Percentiles rank a stretch among this genome's conserved stretches.
Conservation (phyloP, 306 rosid genomes). For the Sicyos edulis region DNA sequence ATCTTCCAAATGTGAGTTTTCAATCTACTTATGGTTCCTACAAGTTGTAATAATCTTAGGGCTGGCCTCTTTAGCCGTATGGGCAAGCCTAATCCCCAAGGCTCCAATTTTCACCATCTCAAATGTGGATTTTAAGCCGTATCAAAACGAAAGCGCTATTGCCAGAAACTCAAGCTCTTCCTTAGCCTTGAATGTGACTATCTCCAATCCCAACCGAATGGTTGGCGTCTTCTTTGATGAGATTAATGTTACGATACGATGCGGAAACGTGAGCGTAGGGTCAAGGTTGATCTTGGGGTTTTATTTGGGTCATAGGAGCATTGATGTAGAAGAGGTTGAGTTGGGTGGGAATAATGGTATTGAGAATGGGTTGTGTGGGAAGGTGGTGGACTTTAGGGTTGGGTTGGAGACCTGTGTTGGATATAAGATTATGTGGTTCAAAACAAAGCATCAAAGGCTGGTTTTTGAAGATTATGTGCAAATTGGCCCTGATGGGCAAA, state of each 20-base stretch:
- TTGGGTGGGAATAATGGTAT: neutral
- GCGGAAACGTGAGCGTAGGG: neutral
- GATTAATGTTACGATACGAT: neutral
- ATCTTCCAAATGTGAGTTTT: neutral
- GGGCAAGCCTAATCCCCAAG: constrained; percentile 4
- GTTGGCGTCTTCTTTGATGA: constrained; percentile 7
- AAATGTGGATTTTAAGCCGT: neutral
- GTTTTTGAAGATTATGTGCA: constrained; percentile 7
- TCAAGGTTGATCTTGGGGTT: neutral
- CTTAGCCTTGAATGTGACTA: neutral
- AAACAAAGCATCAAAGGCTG: constrained; percentile 16
- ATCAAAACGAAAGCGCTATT: neutral
- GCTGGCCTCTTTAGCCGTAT: neutral
- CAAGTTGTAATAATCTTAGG: neutral
- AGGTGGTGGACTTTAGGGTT: constrained; percentile 6
- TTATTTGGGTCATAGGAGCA: neutral
- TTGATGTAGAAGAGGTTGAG: neutral
- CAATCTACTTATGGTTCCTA: constrained; percentile 2
- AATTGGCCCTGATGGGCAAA: constrained; percentile 1
- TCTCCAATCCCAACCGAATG: constrained; percentile 10
- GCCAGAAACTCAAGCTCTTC: neutral
- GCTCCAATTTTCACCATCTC: constrained; percentile 1
- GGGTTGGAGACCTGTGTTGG: constrained; percentile 14
- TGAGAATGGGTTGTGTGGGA: constrained; percentile 7
- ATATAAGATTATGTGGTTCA: constrained; percentile 18